A percentile compares a stretch with the other conserved stretches of the same genome.
phyloP scores from a whole-genome alignment of 495 filamentous ascomycete genomes.

The Lepraria neglecta region DNA sequence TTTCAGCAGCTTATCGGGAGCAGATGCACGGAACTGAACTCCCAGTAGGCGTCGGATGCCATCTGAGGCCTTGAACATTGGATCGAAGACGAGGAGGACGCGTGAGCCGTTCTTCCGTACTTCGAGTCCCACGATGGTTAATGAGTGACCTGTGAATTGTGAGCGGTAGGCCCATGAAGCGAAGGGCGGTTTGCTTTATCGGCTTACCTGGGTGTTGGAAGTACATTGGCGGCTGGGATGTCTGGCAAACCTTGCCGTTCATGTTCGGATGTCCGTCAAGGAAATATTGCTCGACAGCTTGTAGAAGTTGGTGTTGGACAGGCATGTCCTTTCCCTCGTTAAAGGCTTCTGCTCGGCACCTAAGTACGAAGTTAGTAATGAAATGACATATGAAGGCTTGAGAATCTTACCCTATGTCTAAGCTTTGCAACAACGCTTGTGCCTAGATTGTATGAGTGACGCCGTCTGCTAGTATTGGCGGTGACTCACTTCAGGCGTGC shows the following conservation, averaged over 20 bases:
- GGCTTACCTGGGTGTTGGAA: conserved; percentile 72
- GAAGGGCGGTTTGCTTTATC: neutral
- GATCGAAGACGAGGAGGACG: conserved; percentile 83
- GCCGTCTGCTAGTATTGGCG: conserved; percentile 6
- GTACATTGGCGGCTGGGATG: conserved; percentile 75
- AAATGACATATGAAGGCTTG: conserved; percentile 7
- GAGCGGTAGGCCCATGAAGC: conserved; percentile 5
- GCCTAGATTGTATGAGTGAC: conserved; percentile 46
- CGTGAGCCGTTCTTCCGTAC: conserved; percentile 54
- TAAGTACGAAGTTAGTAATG: conserved; percentile 23
- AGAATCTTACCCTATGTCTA: conserved; percentile 51
- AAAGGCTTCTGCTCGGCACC: conserved; percentile 50
- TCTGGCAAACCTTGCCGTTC: conserved; percentile 54
- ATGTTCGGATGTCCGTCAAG: conserved; percentile 39
- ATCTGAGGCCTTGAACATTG: conserved; percentile 67
- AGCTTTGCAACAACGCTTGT: conserved; percentile 66
- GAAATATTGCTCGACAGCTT: conserved; percentile 71
- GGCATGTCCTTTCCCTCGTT: conserved; percentile 35
- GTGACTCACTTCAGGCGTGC: conserved; percentile 74
- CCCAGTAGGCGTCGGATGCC: conserved; percentile 53
- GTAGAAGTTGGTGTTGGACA: conserved; percentile 54
- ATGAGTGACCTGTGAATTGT: conserved; percentile 62
- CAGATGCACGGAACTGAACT: conserved; percentile 36
- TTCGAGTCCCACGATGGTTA: conserved; percentile 89
- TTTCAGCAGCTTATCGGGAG: conserved; percentile 55